These are phyloP conservation scores for Westerdykella sp. DNA, from an alignment of 2,329 filamentous ascomycete species.

Conservation along the genomic window DNA sequence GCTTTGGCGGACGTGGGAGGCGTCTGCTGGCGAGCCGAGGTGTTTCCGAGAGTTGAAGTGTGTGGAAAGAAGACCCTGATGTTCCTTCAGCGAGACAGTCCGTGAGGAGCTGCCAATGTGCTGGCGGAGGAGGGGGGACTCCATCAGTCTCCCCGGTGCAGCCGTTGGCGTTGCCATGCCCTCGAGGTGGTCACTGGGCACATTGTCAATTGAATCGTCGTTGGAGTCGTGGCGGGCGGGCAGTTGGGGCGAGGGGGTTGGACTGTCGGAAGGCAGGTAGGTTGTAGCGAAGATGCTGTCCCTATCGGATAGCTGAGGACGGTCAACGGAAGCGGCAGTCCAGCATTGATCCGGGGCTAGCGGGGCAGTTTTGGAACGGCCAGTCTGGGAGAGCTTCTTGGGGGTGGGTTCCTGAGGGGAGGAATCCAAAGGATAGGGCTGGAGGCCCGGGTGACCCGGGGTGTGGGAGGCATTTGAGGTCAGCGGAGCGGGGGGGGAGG, in stretches of 20 bases:
- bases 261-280: constrained; percentile 49
- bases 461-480: constrained; percentile 29
- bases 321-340: constrained; percentile 31
- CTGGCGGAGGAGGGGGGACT: constrained; percentile 27
- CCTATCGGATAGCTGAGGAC: constrained; percentile 54
- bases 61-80: constrained; percentile 26
- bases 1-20: constrained; percentile 20
- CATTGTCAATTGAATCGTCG: constrained; percentile 20
- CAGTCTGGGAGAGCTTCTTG: constrained; percentile 31
- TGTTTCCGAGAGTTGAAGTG: constrained; percentile 26
- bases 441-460: constrained; percentile 6
- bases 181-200: constrained; percentile 18
- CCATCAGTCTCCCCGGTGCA: constrained; percentile 29
- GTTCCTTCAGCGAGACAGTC: constrained; percentile 21
- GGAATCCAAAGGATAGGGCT: constrained; percentile 11
- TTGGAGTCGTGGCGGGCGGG: constrained; percentile 18
- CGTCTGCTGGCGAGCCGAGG: constrained; percentile 12
- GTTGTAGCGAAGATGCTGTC: constrained; percentile 60
- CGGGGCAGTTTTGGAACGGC: constrained; percentile 36
- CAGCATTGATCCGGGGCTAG: constrained; percentile 30
- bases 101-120: constrained; percentile 20
- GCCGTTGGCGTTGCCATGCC: constrained; percentile 27
- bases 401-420: constrained; percentile 20
- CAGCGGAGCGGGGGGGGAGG: constrained; percentile 38
- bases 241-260: constrained; percentile 36